Evolutionary conservation across 441 rosid species (phyloP).

Genomic region (Melastoma candidum): DNA sequence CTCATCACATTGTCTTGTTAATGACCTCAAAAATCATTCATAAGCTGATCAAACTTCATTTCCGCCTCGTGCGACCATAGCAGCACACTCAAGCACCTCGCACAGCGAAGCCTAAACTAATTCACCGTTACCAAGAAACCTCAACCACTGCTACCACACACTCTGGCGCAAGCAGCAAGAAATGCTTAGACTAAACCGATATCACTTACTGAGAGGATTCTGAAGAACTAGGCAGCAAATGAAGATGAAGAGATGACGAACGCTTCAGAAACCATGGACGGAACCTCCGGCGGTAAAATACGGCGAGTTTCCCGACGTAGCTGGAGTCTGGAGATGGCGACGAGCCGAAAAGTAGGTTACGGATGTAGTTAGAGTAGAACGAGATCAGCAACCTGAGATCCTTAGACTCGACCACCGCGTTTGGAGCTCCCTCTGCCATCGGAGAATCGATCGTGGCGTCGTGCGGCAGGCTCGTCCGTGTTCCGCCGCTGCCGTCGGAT

Average conservation of each 20-base stretch:
- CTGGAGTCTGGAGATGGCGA: constrained; percentile 26
- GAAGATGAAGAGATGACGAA: constrained; percentile 43
- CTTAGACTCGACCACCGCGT: constrained; percentile 13
- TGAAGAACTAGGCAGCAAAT: constrained; percentile 46
- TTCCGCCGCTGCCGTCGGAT: no score
- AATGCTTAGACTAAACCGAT: not conserved
- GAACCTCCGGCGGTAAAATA: constrained; percentile 33
- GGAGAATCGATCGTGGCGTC: no score
- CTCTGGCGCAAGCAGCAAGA: not conserved
- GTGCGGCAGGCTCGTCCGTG: no score
- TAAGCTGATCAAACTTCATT: no score
- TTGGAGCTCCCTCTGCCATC: not conserved
- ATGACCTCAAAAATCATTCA: no score
- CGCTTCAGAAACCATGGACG: constrained; percentile 26
- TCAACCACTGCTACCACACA: not conserved
- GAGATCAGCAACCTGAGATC: constrained; percentile 30
- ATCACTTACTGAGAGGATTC: constrained; percentile 40
- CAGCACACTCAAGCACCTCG: no score
- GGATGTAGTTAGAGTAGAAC: constrained; percentile 38
- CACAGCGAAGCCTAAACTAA: not conserved
- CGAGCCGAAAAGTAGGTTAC: constrained; percentile 43
- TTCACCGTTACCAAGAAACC: not conserved
- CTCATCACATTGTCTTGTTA: no score
- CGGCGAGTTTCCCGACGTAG: constrained; percentile 39
- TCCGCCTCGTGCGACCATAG: no score